Evolutionary conservation across 169 alveolate genomes (phyloP).

Genomic region (Prorocentrum cordatum): DNA sequence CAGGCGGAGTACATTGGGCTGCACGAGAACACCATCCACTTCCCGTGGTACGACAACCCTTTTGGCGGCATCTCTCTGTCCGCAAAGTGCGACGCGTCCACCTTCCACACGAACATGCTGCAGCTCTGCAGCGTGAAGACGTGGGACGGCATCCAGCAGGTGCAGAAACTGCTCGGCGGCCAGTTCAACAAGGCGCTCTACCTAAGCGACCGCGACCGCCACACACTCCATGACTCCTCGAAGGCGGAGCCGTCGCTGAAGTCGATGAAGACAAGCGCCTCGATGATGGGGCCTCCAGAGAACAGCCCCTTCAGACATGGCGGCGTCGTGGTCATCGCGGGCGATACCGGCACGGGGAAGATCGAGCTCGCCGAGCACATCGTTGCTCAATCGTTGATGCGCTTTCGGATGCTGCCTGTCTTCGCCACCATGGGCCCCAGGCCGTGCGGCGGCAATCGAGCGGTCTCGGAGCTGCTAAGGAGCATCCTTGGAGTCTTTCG

Average conservation of each 20-base stretch:
- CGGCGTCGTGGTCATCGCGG: conserved; percentile 52
- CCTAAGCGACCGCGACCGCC: no score
- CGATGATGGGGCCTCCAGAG: no score
- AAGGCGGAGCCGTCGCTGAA: no score
- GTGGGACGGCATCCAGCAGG: conserved; percentile 31
- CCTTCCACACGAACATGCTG: neutral
- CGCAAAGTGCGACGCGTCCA: neutral
- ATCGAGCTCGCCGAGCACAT: conserved; percentile 66
- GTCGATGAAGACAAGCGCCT: no score
- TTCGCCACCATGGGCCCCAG: conserved; percentile 62
- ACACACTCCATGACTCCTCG: no score
- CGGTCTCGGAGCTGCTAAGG: no score
- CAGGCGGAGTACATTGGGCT: no score
- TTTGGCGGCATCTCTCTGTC: conserved; percentile 30
- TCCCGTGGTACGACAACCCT: no score
- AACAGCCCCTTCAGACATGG: conserved; percentile 62
- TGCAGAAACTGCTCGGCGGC: conserved; percentile 43
- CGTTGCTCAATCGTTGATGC: neutral
- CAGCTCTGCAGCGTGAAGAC: conserved; percentile 35
- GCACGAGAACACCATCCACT: no score
- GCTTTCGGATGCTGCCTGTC: conserved; percentile 51
- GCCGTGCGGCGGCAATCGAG: no score
- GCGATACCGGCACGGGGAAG: conserved; percentile 8
- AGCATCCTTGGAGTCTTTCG: no score
- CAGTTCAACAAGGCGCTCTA: conserved; percentile 25